phyloP scores from a whole-genome alignment of 805 yeast genomes.

The Lipomyces orientalis region DNA sequence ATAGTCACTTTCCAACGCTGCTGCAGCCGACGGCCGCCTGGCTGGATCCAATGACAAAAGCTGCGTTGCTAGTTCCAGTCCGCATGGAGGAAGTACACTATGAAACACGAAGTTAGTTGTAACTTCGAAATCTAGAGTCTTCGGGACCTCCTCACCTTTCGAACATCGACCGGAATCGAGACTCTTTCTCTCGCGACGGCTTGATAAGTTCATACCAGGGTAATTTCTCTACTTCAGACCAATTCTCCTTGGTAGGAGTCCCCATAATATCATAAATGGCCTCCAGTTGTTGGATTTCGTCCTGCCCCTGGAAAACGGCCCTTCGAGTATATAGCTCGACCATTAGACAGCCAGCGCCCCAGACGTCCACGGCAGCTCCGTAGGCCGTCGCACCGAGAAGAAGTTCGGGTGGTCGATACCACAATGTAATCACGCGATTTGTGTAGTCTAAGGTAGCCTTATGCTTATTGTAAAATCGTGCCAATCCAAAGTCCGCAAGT shows the following conservation, averaged over 20 bases:
- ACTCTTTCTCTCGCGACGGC: slow-evolving; percentile 53
- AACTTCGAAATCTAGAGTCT: not conserved
- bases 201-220: slow-evolving; percentile 93
- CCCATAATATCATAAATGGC: slow-evolving; percentile 86
- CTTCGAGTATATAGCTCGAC: slow-evolving; percentile 76
- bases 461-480: slow-evolving; percentile 52
- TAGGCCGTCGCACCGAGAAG: slow-evolving; percentile 88
- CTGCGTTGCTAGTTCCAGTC: slow-evolving; percentile 65
- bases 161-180: slow-evolving; percentile 52
- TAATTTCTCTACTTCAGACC: slow-evolving; percentile 78
- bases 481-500: slow-evolving; percentile 95
- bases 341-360: slow-evolving; percentile 95
- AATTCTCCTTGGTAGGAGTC: slow-evolving; percentile 69
- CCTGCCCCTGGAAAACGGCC: slow-evolving; percentile 86
- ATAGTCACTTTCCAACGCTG: slow-evolving; percentile 73
- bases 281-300: slow-evolving; percentile 82
- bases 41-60: slow-evolving; percentile 73
- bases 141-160: slow-evolving; percentile 43
- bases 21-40: slow-evolving; percentile 66
- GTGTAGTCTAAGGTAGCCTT: slow-evolving; percentile 75
- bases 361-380: slow-evolving; percentile 88
- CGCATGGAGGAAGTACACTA: slow-evolving; percentile 40
- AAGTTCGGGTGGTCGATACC: slow-evolving; percentile 98
- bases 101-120: not conserved
- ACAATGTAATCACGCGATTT: slow-evolving; percentile 90